A percentile compares a stretch with the other conserved stretches of the same genome.
Evolutionary conservation across 2,329 filamentous ascomycete genomes (phyloP).

Genomic region (Colletotrichum tamarilloi): DNA sequence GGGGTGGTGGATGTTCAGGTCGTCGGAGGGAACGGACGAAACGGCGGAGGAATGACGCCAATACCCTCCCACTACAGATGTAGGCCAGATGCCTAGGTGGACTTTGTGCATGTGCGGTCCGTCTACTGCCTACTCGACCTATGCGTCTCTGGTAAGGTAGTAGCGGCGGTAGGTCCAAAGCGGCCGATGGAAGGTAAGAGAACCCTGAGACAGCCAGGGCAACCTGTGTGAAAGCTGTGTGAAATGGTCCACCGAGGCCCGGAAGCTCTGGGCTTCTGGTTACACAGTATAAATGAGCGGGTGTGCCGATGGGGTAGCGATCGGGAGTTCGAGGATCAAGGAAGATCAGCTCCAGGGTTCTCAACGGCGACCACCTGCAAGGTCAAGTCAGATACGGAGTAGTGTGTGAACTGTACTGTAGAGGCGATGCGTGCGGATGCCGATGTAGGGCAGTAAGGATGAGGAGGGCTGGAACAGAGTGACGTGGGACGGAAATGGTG

Average conservation of each 20-base stretch:
- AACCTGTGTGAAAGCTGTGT: not conserved
- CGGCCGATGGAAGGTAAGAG: constrained; percentile 14
- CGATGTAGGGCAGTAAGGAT: constrained; percentile 9
- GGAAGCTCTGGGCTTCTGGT: not conserved
- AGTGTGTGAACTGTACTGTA: no score
- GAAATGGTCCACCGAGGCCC: constrained; percentile 8
- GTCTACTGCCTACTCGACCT: not conserved
- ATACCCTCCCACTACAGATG: not conserved
- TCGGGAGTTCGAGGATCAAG: not conserved
- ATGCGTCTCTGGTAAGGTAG: not conserved
- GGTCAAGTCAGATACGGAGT: not conserved
- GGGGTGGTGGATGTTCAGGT: constrained; percentile 10
- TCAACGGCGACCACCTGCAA: not conserved
- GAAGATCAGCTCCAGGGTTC: constrained; percentile 18
- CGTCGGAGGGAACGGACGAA: constrained; percentile 34
- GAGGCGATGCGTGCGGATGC: not conserved
- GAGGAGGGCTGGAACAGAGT: not conserved
- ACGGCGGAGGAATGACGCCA: constrained; percentile 33
- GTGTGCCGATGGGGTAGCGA: not conserved
- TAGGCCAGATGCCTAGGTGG: not conserved
- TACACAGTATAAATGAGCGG: not conserved
- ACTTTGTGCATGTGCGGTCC: constrained; percentile 6
- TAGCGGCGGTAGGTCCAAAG: not conserved
- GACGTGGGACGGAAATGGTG: constrained; percentile 5
- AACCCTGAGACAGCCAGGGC: constrained; percentile 11